Base-by-base conservation (phyloP, 2,329 filamentous ascomycete genomes). In the Fusarium newnesense region DNA sequence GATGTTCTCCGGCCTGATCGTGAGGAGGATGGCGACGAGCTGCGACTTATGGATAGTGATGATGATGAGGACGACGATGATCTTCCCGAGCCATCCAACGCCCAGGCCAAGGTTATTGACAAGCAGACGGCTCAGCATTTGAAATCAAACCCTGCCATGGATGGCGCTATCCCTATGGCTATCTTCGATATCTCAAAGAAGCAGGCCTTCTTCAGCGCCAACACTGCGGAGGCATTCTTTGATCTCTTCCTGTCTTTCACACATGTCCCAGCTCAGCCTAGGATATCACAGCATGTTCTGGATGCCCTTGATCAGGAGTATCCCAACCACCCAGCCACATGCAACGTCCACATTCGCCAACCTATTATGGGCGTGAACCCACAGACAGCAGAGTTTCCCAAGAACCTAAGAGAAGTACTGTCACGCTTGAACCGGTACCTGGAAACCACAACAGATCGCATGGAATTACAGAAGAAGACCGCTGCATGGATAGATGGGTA, bases 141-240 rank as follows among this genome's bases (percentile, higher is more conserved):
- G 72, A 86, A 92, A 78, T 90, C 90, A 64, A 96, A 95, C 53
- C 95, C 96, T 8, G 94, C 94, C 15, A 87, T 98, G 72, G 94
- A 93, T 68, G 96, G 96, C n/a, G 96, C 94, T 21, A 97, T 99
- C 75, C 95, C 96, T 4, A 89, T 95, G 63, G 95, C 96, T 43
- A 94, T 99, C 53, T 98, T 97, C 79, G 94, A 97, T 78, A 90
- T 94, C 28, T 92, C 95, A 10, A 91, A 91, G 84, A 94, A 93
- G 80, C 92, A 97, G 77, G 89, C 93, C 59, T 91, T 93, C 73
- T 90, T 92, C 80, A 89, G 88, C 67, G 83, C 90, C 4, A 84
- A 85, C 2, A 87, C 94, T 11, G 94, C 91, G 7, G 91, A 92
- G 77, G 84, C 88, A 28, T 97, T 98, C 83, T 98, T 96, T 82